Base-by-base conservation (phyloP, 2,329 filamentous ascomycete species). In the Gnomoniopsis smithogilvyi region DNA sequence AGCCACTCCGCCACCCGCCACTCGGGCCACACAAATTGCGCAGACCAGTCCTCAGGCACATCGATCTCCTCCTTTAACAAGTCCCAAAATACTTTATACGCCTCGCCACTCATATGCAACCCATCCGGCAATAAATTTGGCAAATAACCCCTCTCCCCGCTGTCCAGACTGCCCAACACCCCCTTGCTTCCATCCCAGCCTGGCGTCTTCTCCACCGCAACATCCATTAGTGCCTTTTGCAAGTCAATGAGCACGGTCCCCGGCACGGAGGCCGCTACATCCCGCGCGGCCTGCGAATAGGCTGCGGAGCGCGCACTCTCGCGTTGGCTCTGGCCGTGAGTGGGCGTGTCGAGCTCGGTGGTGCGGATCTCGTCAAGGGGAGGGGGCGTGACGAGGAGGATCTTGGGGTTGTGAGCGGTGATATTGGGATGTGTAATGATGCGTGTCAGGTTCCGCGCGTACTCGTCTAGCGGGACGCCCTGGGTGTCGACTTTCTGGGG, bases 321-420 rank as follows among this genome's bases (percentile, higher is more conserved):
- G 66, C 78, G 81, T 22, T 41, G 43, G 45, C 30, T 51, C n/a
- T 21, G 46, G 34, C 57, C 57, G 54, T 56, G 50, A 46, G 53
- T 55, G 36, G 60, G 50, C 58, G 72, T 77, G 68, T 84, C 82
- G 36, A 79, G 71, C 62, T 69, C 69, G 54, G 78, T 77, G 41
- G 84, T 74, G 61, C 87, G 83, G 70, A 91, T 87, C 74, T 96
- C 88, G 67, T 96, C 89, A 53, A 96, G 74, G 0, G 92, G 92
- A 1, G 93, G 91, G 26, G 94, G 92, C 0, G 91, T 89, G 51
- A 97, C 80, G 6, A 98, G 77, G 48, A 97, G 79, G 56, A 92
- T 87, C 54, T 83, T 85, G 26, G 90, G 86, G 38, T 82, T 80
- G 68, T 97, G 92, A 6, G 84, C 86, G 58, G 74, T 73, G 61